phyloP scores from a whole-genome alignment of 345 rosid genomes.

The Mercurialis annua region DNA sequence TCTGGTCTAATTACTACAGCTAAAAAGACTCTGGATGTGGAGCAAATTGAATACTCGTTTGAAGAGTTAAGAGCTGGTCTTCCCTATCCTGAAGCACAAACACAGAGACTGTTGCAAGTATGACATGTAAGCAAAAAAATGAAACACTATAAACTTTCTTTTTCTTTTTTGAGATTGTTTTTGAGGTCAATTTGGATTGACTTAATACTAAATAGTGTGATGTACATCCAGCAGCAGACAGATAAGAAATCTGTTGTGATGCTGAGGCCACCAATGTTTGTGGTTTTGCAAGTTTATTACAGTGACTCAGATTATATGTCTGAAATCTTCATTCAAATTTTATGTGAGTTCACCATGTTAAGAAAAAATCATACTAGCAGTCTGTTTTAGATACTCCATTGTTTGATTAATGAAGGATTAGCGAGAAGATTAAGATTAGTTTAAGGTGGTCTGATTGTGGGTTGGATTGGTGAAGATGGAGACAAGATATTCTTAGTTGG shows the following conservation, averaged over 20 bases:
- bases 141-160: not conserved
- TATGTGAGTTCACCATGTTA: too few species aligned
- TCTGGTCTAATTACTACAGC: constrained; percentile 14
- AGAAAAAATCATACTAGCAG: too few species aligned
- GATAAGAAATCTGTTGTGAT: not conserved
- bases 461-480: not conserved
- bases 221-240: too few species aligned
- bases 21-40: constrained; percentile 13
- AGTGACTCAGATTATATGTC: not conserved
- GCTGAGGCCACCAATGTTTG: not conserved
- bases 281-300: not conserved
- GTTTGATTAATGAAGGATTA: too few species aligned
- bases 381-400: not conserved
- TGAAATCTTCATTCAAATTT: not conserved
- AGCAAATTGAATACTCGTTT: constrained; percentile 38
- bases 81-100: constrained; percentile 5
- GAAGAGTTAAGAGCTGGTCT: constrained; percentile 48
- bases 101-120: not conserved
- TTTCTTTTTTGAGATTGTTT: not conserved
- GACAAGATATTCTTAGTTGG: not conserved
- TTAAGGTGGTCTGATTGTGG: not conserved
- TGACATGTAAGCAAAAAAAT: not conserved
- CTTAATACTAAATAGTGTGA: not conserved
- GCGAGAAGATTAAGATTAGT: too few species aligned
- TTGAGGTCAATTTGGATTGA: not conserved